phyloP scores from a whole-genome alignment of 1,284 basidiomycete species.

The Boletus mariae region DNA sequence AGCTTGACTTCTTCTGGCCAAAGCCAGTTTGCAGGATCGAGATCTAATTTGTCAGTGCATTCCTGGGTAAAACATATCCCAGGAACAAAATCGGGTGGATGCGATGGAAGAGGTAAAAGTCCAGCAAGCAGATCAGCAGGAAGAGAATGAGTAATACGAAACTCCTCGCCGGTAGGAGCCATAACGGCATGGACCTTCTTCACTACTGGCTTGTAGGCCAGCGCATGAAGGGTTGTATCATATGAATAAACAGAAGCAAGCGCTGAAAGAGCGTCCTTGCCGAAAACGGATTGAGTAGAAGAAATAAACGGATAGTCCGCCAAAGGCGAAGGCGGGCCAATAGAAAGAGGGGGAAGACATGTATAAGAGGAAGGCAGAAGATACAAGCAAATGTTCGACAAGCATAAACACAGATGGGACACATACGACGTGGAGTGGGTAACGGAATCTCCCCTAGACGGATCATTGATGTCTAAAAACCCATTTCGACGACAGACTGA shows the following conservation, averaged over 20 bases:
- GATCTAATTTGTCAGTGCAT: not conserved
- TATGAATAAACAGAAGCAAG: not conserved
- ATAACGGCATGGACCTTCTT: not conserved
- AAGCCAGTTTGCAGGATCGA: not conserved
- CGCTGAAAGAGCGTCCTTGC: not conserved
- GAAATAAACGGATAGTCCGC: not conserved
- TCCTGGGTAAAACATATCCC: not conserved
- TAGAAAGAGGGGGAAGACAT: too few species aligned
- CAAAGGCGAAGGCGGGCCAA: not conserved
- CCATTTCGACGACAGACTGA: too few species aligned
- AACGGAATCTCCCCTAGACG: too few species aligned
- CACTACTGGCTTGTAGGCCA: not conserved
- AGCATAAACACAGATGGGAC: too few species aligned
- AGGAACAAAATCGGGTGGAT: not conserved
- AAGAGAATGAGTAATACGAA: fast-evolving
- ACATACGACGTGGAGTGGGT: too few species aligned
- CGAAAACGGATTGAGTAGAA: not conserved
- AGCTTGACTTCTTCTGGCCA: too few species aligned
- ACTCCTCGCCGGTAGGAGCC: not conserved
- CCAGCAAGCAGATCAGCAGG: not conserved
- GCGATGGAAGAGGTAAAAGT: not conserved
- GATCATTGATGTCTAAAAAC: too few species aligned
- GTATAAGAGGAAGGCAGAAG: too few species aligned
- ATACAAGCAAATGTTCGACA: too few species aligned
- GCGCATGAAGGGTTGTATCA: not conserved